These are phyloP conservation scores for Candida sonorensis DNA, from an alignment of 805 yeast species.

Conservation along the genomic window DNA sequence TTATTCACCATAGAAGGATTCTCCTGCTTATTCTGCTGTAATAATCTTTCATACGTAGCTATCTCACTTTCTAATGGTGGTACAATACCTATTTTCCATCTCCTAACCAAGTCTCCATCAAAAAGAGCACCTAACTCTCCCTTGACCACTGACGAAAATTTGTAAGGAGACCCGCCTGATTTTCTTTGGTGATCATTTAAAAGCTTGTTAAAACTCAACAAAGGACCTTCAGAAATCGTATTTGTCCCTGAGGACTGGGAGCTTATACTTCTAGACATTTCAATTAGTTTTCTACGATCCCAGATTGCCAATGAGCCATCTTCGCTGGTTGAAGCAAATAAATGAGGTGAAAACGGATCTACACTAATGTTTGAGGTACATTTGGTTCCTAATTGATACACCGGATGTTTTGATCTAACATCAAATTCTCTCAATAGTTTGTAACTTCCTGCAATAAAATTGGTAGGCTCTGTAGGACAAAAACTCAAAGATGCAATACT, in stretches of 20 bases:
- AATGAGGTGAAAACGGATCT: conserved; percentile 61
- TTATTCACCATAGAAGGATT: conserved; percentile 8
- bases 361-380: conserved; percentile 60
- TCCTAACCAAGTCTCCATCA: conserved; percentile 66
- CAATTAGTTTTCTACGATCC: conserved; percentile 60
- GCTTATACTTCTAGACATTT: conserved; percentile 9
- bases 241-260: conserved; percentile 7
- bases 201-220: conserved; percentile 53
- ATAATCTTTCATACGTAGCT: conserved; percentile 14
- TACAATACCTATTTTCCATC: conserved; percentile 70
- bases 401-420: conserved; percentile 55
- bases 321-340: conserved; percentile 72
- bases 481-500: conserved; percentile 64
- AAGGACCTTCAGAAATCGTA: conserved; percentile 42
- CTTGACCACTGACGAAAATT: conserved; percentile 56
- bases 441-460: conserved; percentile 66
- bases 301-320: conserved; percentile 80
- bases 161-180: conserved; percentile 55
- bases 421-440: conserved; percentile 77
- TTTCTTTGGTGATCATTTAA: conserved; percentile 54
- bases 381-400: conserved; percentile 69
- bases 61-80: conserved; percentile 30
- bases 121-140: conserved; percentile 78
- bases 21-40: conserved; percentile 13
- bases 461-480: conserved; percentile 46